Percentiles rank a stretch among this genome's conserved stretches.
Evolutionary conservation across 2,329 filamentous ascomycete species (phyloP).

Genomic region (Zopfia rhizophila): DNA sequence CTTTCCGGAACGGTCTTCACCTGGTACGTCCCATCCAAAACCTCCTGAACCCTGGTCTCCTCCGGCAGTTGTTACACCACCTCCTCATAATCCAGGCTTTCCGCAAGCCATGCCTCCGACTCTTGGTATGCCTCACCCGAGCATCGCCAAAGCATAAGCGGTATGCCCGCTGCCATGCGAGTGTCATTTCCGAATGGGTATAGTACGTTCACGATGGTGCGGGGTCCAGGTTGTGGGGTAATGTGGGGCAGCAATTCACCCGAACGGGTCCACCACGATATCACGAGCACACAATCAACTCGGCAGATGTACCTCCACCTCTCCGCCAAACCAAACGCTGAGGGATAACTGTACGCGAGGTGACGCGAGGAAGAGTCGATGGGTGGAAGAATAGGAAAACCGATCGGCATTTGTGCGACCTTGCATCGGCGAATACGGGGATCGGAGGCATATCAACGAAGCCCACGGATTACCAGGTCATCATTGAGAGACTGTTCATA

Average conservation of each 20-base stretch:
- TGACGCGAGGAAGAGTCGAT: not conserved
- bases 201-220: no score
- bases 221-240: conserved; percentile 34
- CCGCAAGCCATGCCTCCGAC: no score
- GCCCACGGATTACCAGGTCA: conserved; percentile 1
- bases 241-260: conserved; percentile 34
- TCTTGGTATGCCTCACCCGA: no score
- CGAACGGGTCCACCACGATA: conserved; percentile 10
- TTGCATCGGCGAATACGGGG: conserved; percentile 4
- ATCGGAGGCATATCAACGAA: conserved; percentile 33
- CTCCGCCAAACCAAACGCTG: conserved; percentile 9
- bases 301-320: conserved; percentile 29
- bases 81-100: no score
- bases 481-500: conserved; percentile 3
- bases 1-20: no score
- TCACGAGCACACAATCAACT: conserved; percentile 25
- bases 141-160: no score
- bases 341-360: no score
- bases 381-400: not conserved
- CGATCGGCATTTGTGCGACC: conserved; percentile 25
- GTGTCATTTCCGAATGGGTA: no score
- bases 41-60: no score
- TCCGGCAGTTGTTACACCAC: no score
- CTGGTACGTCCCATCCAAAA: no score
- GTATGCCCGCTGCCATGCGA: no score